Percentiles rank a stretch among this genome's conserved stretches.
These are phyloP conservation scores for Danielozyma ontarioensis DNA, from an alignment of 805 yeast genomes.

Conservation along the genomic window DNA sequence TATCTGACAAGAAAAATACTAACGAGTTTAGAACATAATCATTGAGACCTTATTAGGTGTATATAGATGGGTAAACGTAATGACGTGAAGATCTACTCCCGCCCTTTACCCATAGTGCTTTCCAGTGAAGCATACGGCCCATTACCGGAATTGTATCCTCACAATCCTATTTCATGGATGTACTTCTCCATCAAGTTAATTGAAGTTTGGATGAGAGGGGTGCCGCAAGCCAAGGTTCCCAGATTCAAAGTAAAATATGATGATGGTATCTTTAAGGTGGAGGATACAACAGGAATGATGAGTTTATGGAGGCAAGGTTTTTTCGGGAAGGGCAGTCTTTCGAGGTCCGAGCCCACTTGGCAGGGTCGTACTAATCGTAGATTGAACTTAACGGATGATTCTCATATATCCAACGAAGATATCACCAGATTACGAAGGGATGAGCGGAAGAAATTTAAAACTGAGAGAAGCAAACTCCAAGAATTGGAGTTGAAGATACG, in stretches of 20 bases:
- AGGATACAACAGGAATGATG: constrained; percentile 41
- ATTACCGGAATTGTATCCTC: constrained; percentile 51
- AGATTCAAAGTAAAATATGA: constrained; percentile 18
- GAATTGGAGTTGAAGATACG: constrained; percentile 47
- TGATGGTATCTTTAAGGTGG: constrained; percentile 35
- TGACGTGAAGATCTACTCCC: constrained; percentile 25
- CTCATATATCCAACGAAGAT: constrained; percentile 58
- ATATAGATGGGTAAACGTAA: constrained; percentile 26
- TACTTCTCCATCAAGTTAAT: too few relatives aligned
- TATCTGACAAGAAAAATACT: constrained; percentile 56
- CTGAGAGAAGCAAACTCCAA: constrained; percentile 47
- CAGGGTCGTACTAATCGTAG: constrained; percentile 53
- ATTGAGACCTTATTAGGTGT: not conserved
- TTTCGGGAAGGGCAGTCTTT: constrained; percentile 87
- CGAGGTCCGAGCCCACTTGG: constrained; percentile 95
- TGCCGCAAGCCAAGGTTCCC: constrained; percentile 19
- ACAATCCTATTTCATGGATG: constrained; percentile 66
- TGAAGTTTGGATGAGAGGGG: too few relatives aligned
- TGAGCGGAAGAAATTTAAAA: constrained; percentile 69
- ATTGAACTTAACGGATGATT: constrained; percentile 39
- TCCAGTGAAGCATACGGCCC: constrained; percentile 32
- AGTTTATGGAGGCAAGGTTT: constrained; percentile 81
- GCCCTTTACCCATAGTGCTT: constrained; percentile 55
- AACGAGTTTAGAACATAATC: constrained; percentile 8
- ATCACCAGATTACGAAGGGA: constrained; percentile 67